Percentiles rank a stretch among this genome's conserved stretches.
Evolutionary conservation across 805 yeast species (phyloP).

Genomic region (Cyberlindnera mycetangii): DNA sequence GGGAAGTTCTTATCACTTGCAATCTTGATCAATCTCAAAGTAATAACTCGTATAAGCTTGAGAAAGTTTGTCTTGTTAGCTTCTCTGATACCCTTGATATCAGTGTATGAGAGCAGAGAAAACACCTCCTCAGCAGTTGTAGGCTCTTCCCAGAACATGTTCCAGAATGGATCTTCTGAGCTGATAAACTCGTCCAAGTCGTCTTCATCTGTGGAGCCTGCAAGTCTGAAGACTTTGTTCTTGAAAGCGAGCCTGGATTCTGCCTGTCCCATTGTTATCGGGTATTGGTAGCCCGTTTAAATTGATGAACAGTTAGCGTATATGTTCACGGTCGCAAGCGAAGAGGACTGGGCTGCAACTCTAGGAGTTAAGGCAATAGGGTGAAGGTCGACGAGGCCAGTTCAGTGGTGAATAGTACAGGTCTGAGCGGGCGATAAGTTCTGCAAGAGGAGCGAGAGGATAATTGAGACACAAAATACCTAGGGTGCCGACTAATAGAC

Average conservation of each 20-base stretch:
- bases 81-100: slow-evolving; percentile 58
- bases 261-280: slow-evolving; percentile 78
- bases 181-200: slow-evolving; percentile 26
- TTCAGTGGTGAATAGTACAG: background rate
- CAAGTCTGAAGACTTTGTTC: slow-evolving; percentile 57
- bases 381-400: background rate
- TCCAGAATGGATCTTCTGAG: slow-evolving; percentile 40
- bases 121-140: slow-evolving; percentile 54
- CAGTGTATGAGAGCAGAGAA: slow-evolving; percentile 51
- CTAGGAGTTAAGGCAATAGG: background rate
- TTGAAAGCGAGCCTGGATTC: slow-evolving; percentile 64
- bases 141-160: slow-evolving; percentile 47
- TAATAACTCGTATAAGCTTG: slow-evolving; percentile 42
- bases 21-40: slow-evolving; percentile 30
- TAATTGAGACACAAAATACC: too few relatives aligned
- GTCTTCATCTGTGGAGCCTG: slow-evolving; percentile 35
- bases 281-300: too few relatives aligned
- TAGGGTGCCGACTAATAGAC: background rate
- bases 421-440: background rate
- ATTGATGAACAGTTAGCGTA: too few relatives aligned
- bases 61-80: slow-evolving; percentile 56
- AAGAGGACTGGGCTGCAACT: too few relatives aligned
- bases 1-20: slow-evolving; percentile 27
- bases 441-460: background rate
- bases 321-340: too few relatives aligned